These are phyloP conservation scores for sweet orange (Citrus sinensis) DNA, from an alignment of 345 rosid genomes.

Conservation along the genomic window DNA sequence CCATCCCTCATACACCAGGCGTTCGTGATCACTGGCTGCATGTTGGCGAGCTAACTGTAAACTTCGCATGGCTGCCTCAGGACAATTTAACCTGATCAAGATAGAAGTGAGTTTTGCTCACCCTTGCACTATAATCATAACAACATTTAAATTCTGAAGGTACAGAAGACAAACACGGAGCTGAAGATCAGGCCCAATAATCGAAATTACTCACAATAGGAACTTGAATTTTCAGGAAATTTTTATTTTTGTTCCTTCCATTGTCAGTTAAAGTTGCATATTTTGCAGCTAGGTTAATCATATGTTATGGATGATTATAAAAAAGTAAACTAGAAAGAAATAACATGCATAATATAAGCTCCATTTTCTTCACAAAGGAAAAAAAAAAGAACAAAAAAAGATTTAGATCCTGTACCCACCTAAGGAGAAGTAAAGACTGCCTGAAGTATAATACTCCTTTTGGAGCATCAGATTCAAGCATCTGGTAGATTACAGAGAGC, in stretches of 20 bases:
- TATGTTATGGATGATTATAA: neutral
- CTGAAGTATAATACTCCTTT: constrained; percentile 92
- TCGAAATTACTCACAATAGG: neutral
- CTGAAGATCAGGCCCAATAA: neutral
- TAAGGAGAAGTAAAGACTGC: constrained; percentile 90
- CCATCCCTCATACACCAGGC: constrained; percentile 96
- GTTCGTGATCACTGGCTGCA: constrained; percentile 86
- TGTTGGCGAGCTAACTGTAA: constrained; percentile 85
- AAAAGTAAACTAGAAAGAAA: neutral
- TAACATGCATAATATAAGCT: neutral
- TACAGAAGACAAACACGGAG: neutral
- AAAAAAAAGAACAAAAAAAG: neutral
- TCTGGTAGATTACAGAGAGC: constrained; percentile 95
- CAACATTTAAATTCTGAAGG: constrained; percentile 5
- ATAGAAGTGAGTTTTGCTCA: neutral
- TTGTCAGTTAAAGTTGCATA: neutral
- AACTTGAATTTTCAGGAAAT: neutral
- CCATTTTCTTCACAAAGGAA: neutral
- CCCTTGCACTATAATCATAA: neutral
- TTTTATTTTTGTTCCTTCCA: neutral
- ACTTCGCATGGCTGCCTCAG: constrained; percentile 96
- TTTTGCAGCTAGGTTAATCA: neutral
- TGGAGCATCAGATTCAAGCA: constrained; percentile 94
- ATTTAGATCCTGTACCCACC: constrained; percentile 34
- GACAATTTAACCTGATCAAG: constrained; percentile 80